These are phyloP conservation scores for Elasticomyces elasticus DNA, from an alignment of 495 filamentous ascomycete species.

Conservation along the genomic window DNA sequence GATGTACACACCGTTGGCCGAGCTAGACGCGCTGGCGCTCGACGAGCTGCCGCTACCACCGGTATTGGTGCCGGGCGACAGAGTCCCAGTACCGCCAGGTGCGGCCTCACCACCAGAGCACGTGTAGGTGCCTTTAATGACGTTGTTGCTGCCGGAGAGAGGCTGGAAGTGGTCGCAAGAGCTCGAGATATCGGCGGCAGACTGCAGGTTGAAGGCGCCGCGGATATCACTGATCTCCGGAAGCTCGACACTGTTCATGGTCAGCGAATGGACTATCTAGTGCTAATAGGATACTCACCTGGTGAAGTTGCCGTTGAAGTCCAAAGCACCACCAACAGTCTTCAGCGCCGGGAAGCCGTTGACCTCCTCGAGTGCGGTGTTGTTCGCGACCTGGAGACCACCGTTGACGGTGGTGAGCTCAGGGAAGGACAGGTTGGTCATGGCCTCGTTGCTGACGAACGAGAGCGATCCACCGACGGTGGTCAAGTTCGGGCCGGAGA, in stretches of 20 bases:
- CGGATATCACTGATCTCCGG: constrained; percentile 61
- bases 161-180: constrained; percentile 41
- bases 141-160: constrained; percentile 34
- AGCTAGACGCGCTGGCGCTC: constrained; percentile 9
- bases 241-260: constrained; percentile 52
- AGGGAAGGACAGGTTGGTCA: constrained; percentile 71
- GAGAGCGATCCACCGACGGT: constrained; percentile 54
- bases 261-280: not conserved
- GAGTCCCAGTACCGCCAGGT: constrained; percentile 24
- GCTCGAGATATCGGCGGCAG: constrained; percentile 40
- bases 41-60: constrained; percentile 11
- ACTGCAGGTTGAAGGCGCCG: constrained; percentile 81
- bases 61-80: constrained; percentile 14
- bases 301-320: constrained; percentile 77
- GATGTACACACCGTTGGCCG: constrained; percentile 28
- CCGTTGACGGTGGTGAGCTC: constrained; percentile 57
- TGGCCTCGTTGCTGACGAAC: constrained; percentile 64
- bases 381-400: constrained; percentile 77
- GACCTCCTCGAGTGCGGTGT: constrained; percentile 58
- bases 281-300: constrained; percentile 46
- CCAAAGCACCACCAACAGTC: constrained; percentile 72
- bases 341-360: constrained; percentile 55
- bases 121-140: constrained; percentile 38
- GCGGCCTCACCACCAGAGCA: constrained; percentile 30
- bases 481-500: constrained; percentile 73